Percentiles rank a stretch among this genome's conserved stretches.
phyloP scores from a whole-genome alignment of 352 stramenopile genomes.

The Phytophthora boehmeriae region DNA sequence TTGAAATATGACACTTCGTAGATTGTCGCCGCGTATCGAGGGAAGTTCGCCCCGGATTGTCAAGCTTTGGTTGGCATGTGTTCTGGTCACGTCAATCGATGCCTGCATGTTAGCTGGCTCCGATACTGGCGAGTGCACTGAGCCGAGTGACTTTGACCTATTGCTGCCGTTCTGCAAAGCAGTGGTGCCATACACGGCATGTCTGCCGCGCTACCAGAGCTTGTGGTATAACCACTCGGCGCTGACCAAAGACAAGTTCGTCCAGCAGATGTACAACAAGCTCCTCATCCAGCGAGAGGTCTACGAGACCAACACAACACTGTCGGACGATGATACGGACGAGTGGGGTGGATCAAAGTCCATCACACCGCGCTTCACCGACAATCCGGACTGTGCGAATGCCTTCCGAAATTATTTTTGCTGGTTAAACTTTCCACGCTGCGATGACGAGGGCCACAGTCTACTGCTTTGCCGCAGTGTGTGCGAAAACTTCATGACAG shows the following conservation, averaged over 20 bases:
- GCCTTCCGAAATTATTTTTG: conserved; percentile 92
- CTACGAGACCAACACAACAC: conserved; percentile 68
- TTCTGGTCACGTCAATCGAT: not conserved
- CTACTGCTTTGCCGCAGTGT: conserved; percentile 88
- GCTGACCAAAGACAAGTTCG: conserved; percentile 74
- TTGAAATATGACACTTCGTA: no score
- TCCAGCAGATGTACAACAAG: conserved; percentile 72
- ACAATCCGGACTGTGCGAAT: conserved; percentile 90
- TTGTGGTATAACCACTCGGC: conserved; percentile 83
- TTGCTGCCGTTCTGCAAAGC: conserved; percentile 74
- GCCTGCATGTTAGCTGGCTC: conserved; percentile 54
- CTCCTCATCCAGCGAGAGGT: conserved; percentile 60
- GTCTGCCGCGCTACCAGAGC: conserved; percentile 69
- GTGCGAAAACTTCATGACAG: conserved; percentile 92
- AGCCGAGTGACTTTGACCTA: conserved; percentile 66
- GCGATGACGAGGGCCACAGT: conserved; percentile 80
- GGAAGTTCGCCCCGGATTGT: not conserved
- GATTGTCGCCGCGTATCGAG: no score
- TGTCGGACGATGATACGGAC: conserved; percentile 63
- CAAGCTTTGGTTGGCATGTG: conserved; percentile 4
- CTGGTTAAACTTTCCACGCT: conserved; percentile 93
- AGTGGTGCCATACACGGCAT: conserved; percentile 77
- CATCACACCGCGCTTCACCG: conserved; percentile 78
- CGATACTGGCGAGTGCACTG: conserved; percentile 68
- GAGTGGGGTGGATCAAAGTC: conserved; percentile 66